Conservation (phyloP, 2,329 filamentous ascomycete genomes). For the Aspergillus piperis region DNA sequence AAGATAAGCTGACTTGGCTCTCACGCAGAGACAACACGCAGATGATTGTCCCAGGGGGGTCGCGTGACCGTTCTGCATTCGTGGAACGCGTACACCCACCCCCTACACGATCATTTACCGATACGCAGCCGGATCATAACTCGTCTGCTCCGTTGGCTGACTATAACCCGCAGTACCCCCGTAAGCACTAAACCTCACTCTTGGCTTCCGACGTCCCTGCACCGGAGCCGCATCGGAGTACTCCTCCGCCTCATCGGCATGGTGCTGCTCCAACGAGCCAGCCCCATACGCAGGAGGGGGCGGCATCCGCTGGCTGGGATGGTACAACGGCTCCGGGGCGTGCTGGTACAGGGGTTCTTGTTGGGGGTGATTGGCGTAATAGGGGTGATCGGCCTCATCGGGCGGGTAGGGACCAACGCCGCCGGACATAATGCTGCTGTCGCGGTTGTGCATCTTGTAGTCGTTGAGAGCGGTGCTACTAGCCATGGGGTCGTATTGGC, state of each 20-base stretch:
- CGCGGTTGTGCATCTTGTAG: conserved; percentile 39
- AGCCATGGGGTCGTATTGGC: conserved; percentile 53
- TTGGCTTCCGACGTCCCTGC: conserved; percentile 19
- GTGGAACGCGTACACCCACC: too few species aligned
- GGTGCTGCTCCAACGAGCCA: conserved; percentile 21
- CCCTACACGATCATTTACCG: conserved; percentile 22
- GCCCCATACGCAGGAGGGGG: conserved; percentile 4
- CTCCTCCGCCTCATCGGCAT: conserved; percentile 28
- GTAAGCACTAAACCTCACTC: conserved; percentile 26
- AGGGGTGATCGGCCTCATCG: conserved; percentile 10
- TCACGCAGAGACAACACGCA: neutral
- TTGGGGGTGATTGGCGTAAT: conserved; percentile 9
- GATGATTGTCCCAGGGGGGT: neutral
- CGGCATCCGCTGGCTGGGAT: neutral
- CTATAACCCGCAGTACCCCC: conserved; percentile 26
- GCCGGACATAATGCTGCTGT: conserved; percentile 19
- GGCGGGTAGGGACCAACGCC: conserved; percentile 14
- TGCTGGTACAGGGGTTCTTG: neutral
- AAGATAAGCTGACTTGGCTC: neutral
- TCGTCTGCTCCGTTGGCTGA: conserved; percentile 34
- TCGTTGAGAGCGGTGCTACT: conserved; percentile 29
- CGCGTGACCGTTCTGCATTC: neutral
- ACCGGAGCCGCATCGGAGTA: conserved; percentile 32
- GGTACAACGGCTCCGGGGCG: neutral
- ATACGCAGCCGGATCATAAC: conserved; percentile 38